Percentiles rank a stretch among this genome's conserved stretches.
phyloP scores from a whole-genome alignment of 192 early-diverging fungal genomes.

The Backusella sp. region DNA sequence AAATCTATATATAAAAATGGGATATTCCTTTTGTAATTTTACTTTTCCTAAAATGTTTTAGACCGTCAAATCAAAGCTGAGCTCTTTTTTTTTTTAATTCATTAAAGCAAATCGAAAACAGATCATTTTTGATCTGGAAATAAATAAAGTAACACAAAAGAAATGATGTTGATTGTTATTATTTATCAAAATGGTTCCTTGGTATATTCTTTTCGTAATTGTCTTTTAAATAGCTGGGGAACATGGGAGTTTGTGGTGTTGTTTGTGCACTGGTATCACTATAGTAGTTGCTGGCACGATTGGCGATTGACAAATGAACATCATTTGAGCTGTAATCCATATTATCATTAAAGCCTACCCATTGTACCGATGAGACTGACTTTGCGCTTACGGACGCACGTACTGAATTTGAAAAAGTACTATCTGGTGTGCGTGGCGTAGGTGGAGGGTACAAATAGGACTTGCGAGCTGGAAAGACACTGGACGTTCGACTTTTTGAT shows the following conservation, averaged over 20 bases:
- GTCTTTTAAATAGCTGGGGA: not conserved
- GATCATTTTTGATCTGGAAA: not conserved
- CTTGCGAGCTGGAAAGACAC: not conserved
- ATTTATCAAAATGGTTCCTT: not conserved
- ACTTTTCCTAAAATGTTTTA: too few species aligned
- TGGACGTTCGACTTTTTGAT: not conserved
- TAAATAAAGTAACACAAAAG: not conserved
- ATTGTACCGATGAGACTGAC: conserved; percentile 11
- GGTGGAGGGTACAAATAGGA: not conserved
- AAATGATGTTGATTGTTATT: too few species aligned
- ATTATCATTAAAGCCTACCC: conserved; percentile 20
- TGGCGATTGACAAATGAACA: not conserved
- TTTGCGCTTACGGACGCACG: not conserved
- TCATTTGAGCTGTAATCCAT: conserved; percentile 14
- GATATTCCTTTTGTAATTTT: too few species aligned
- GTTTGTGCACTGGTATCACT: not conserved
- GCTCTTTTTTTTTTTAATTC: not conserved
- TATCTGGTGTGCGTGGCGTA: not conserved
- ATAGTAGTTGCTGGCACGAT: not conserved
- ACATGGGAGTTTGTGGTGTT: conserved; percentile 4
- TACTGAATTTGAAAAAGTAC: not conserved
- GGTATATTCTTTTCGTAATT: not conserved
- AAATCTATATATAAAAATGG: not conserved
- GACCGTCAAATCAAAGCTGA: not conserved
- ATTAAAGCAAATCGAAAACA: not conserved